Conservation (phyloP, 2,329 filamentous ascomycete genomes). For the Alternaria triticimaculans region DNA sequence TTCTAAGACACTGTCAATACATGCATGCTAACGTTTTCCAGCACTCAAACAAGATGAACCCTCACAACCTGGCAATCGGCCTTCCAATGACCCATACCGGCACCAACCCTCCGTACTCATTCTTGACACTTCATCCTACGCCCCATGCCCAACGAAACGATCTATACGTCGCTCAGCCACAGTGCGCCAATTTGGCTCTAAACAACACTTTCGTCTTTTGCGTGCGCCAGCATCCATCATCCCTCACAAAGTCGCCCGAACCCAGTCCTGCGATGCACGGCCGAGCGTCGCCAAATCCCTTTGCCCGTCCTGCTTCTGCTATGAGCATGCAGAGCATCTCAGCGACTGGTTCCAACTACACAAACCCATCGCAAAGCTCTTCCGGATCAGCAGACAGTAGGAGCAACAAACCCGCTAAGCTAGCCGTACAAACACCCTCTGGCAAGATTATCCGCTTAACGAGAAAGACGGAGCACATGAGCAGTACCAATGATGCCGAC, state of each 20-base stretch:
- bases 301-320: constrained; percentile 62
- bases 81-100: constrained; percentile 90
- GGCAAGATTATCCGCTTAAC: constrained; percentile 93
- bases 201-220: constrained; percentile 99
- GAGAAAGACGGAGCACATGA: constrained; percentile 75
- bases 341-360: constrained; percentile 59
- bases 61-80: constrained; percentile 86
- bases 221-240: constrained; percentile 88
- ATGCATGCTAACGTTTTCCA: constrained; percentile 30
- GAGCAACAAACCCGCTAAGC: constrained; percentile 82
- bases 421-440: constrained; percentile 91
- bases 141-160: constrained; percentile 98
- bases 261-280: constrained; percentile 49
- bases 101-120: constrained; percentile 93
- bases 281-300: constrained; percentile 59
- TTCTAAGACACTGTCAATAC: not conserved
- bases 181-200: constrained; percentile 83
- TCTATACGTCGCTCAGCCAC: constrained; percentile 94
- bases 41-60: constrained; percentile 95
- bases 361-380: constrained; percentile 63
- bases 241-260: constrained; percentile 49
- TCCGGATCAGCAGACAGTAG: constrained; percentile 64
- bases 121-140: constrained; percentile 90
- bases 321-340: constrained; percentile 67
- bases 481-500: constrained; percentile 65